Conservation (phyloP, 1,284 basidiomycete genomes). For the Trametes sp. region DNA sequence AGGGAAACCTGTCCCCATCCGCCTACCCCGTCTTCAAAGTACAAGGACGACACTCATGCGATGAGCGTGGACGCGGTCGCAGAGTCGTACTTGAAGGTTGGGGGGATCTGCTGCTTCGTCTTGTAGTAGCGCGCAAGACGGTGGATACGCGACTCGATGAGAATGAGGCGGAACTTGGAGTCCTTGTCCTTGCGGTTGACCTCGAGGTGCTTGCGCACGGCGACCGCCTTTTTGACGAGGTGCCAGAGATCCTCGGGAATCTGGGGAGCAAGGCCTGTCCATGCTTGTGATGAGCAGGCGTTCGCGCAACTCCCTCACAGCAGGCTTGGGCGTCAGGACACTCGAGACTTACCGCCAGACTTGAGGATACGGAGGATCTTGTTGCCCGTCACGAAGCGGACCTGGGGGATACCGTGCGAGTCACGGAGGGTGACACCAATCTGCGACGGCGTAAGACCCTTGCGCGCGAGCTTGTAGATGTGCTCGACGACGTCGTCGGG, state of each 20-base stretch:
- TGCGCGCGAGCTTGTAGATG: conserved; percentile 97
- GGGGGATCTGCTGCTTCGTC: conserved; percentile 96
- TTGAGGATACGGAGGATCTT: conserved; percentile 99
- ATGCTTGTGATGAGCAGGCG: conserved; percentile 12
- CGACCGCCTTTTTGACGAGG: conserved; percentile 99
- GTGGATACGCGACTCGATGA: conserved; percentile 99
- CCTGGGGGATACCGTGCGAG: conserved; percentile 96
- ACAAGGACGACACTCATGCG: conserved; percentile 56
- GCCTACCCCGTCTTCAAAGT: conserved; percentile 28
- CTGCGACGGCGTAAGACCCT: conserved; percentile 97
- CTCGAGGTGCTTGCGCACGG: conserved; percentile 99
- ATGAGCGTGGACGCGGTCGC: conserved; percentile 89
- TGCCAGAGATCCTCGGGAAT: conserved; percentile 99
- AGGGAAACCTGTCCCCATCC: conserved; percentile 15
- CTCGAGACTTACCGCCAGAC: conserved; percentile 76
- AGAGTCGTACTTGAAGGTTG: conserved; percentile 98
- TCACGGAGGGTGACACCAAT: conserved; percentile 99
- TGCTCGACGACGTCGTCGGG: conserved; percentile 96
- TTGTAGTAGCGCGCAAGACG: conserved; percentile 97
- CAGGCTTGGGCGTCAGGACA: conserved; percentile 15
- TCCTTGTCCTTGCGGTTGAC: conserved; percentile 98
- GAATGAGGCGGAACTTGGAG: conserved; percentile 97
- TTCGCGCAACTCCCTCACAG: conserved; percentile 3
- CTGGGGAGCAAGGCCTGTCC: conserved; percentile 90
- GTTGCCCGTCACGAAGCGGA: conserved; percentile 98